Evolutionary conservation across 2,329 filamentous ascomycete genomes (phyloP), one percentile per base, ranked within the genome.

Genomic region (Trichoderma koningii): DNA sequence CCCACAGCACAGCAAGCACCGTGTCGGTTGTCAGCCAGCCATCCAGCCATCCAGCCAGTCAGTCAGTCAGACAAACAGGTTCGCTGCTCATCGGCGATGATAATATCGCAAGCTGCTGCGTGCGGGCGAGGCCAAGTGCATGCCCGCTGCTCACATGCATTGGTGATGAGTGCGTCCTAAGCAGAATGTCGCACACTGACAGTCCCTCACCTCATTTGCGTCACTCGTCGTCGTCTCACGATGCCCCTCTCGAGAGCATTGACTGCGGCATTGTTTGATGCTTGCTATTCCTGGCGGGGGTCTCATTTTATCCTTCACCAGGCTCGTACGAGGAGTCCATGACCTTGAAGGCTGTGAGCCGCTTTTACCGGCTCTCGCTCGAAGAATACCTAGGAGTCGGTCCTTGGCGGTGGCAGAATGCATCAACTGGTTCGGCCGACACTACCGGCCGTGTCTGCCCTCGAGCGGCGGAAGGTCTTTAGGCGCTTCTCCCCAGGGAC

Each of bases 221-320:
- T 63, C 59, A 63, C 50, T 63, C 59, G 48, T 42, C 19, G 55
- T 38, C 23, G 48, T 63, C 59, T 61, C 57, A 61, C 57, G 59
- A 63, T 63, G 7, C 50, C 59, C 59, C 50, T 55, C 59, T 42
- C 26, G 26, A 42, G 14, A 47, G 50, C 50, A 63, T 10, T 10
- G 59, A 41, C 23, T 62, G 14, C 26, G 19, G 38, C 17, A 17
- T 45, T 51, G 59, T 42, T 63, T 55, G 28, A 47, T 28, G 45
- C n/a, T 38, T 45, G 50, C 41, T 19, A n/a, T 34, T 26, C 19
- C 15, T 26, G 41, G 48, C 5, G 9, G 5, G 23, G 48, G 2
- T 17, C 15, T 45, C 38, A 52, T 51, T 63, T 26, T 26, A 34
- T 45, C n/a, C 28, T 38, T 14, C 34, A 14, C 34, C 34, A 38